Evolutionary conservation across 2,329 filamentous ascomycete genomes (phyloP).

Genomic region (Didymella sp.): DNA sequence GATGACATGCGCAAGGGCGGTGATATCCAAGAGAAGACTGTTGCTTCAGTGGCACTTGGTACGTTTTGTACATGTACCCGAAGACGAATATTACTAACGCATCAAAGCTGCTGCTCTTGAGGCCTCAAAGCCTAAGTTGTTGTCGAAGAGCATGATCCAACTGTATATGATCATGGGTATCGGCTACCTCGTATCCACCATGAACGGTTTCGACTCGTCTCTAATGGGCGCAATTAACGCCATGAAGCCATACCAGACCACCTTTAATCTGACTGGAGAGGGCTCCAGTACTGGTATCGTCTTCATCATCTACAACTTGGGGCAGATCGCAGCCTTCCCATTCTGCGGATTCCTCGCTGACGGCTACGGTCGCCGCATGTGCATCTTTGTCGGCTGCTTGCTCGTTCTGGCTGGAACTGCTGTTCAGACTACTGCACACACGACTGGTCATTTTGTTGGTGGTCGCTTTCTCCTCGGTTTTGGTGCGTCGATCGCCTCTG

Average conservation of each 20-base stretch:
- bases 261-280: slow-evolving; percentile 57
- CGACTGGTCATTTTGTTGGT: slow-evolving; percentile 61
- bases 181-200: slow-evolving; percentile 45
- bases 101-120: slow-evolving; percentile 40
- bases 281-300: slow-evolving; percentile 60
- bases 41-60: slow-evolving; percentile 44
- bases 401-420: slow-evolving; percentile 62
- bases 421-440: slow-evolving; percentile 58
- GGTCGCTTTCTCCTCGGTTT: slow-evolving; percentile 52
- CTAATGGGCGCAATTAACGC: slow-evolving; percentile 61
- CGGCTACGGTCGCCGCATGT: slow-evolving; percentile 58
- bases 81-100: slow-evolving; percentile 14
- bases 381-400: slow-evolving; percentile 63
- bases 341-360: slow-evolving; percentile 52
- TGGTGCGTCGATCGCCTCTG: slow-evolving; percentile 64
- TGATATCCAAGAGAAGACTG: slow-evolving; percentile 37
- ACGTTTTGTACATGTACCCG: background rate
- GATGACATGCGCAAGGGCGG: slow-evolving; percentile 31
- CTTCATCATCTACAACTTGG: slow-evolving; percentile 55
- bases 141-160: slow-evolving; percentile 41
- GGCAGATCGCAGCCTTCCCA: slow-evolving; percentile 60
- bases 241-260: slow-evolving; percentile 59
- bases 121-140: slow-evolving; percentile 42
- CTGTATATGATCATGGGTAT: slow-evolving; percentile 46
- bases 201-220: slow-evolving; percentile 48